Conservation (phyloP, 345 rosid species). For the Salix udensis region DNA sequence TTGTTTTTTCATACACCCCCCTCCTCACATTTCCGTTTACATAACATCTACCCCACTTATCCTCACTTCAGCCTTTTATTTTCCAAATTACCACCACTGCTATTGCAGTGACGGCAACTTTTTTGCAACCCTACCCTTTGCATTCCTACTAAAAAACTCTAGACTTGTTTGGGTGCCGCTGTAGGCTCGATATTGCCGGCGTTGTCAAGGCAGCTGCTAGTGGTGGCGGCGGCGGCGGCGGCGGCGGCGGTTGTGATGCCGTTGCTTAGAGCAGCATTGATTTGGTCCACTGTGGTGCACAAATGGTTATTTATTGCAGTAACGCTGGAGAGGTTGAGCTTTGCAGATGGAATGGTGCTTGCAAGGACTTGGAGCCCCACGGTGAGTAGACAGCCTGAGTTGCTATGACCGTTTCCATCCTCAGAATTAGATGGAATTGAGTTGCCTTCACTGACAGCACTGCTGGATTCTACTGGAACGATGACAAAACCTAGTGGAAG, state of each 20-base stretch:
- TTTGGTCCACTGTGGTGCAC: slow-evolving; percentile 65
- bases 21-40: not conserved
- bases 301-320: slow-evolving; percentile 60
- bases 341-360: slow-evolving; percentile 60
- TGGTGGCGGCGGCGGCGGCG: not conserved
- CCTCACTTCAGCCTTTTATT: slow-evolving; percentile 18
- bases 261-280: slow-evolving; percentile 45
- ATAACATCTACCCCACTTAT: not conserved
- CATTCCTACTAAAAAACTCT: not conserved
- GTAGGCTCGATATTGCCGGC: slow-evolving; percentile 17
- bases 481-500: slow-evolving; percentile 76
- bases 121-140: not conserved
- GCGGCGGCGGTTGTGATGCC: slow-evolving; percentile 4
- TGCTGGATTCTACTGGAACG: slow-evolving; percentile 41
- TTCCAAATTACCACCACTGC: slow-evolving; percentile 20
- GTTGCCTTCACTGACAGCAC: slow-evolving; percentile 7
- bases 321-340: slow-evolving; percentile 68
- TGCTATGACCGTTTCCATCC: slow-evolving; percentile 8
- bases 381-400: slow-evolving; percentile 62
- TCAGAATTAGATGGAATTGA: slow-evolving; percentile 10
- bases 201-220: slow-evolving; percentile 15
- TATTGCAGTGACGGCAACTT: slow-evolving; percentile 6
- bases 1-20: not conserved
- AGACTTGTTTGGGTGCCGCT: slow-evolving; percentile 21
- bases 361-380: slow-evolving; percentile 82